phyloP scores from a whole-genome alignment of 768 basidiomycete species.

The Calvatia gigantea region DNA sequence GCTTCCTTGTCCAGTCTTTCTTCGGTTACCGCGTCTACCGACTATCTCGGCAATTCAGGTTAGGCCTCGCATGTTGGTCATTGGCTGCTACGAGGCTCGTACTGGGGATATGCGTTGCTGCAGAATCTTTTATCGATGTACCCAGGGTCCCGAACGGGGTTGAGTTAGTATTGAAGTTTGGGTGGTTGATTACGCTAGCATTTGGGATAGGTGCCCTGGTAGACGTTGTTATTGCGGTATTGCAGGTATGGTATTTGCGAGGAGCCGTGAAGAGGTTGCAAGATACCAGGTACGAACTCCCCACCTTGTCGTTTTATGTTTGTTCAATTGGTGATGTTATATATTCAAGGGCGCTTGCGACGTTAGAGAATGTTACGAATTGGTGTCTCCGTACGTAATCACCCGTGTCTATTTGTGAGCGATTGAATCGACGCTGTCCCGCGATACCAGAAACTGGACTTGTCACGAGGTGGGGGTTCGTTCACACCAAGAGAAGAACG shows the following conservation, averaged over 20 bases:
- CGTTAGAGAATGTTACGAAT: slow-evolving; percentile 20
- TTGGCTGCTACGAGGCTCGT: slow-evolving; percentile 19
- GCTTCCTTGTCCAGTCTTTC: slow-evolving; percentile 11
- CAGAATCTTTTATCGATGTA: slow-evolving; percentile 20
- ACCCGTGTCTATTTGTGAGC: background rate
- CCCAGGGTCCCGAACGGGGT: slow-evolving; percentile 21
- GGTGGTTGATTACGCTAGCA: slow-evolving; percentile 23
- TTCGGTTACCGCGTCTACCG: slow-evolving; percentile 22
- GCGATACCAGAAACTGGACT: background rate
- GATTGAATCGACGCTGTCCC: background rate
- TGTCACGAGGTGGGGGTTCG: background rate
- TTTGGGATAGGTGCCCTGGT: slow-evolving; percentile 19
- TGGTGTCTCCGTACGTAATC: slow-evolving; percentile 24
- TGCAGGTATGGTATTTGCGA: slow-evolving; percentile 20
- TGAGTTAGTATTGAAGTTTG: slow-evolving; percentile 15
- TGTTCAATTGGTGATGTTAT: background rate
- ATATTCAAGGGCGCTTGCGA: slow-evolving; percentile 13
- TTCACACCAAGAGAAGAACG: background rate
- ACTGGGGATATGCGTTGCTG: slow-evolving; percentile 16
- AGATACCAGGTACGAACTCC: slow-evolving; percentile 5
- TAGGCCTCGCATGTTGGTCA: slow-evolving; percentile 16
- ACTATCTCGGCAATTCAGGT: slow-evolving; percentile 15
- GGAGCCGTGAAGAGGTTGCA: slow-evolving; percentile 8
- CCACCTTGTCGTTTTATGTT: background rate
- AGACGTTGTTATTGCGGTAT: slow-evolving; percentile 22